Percentiles rank a stretch among this genome's conserved stretches.
phyloP scores from a whole-genome alignment of 805 yeast genomes.

The Candida pseudofarinosa region DNA sequence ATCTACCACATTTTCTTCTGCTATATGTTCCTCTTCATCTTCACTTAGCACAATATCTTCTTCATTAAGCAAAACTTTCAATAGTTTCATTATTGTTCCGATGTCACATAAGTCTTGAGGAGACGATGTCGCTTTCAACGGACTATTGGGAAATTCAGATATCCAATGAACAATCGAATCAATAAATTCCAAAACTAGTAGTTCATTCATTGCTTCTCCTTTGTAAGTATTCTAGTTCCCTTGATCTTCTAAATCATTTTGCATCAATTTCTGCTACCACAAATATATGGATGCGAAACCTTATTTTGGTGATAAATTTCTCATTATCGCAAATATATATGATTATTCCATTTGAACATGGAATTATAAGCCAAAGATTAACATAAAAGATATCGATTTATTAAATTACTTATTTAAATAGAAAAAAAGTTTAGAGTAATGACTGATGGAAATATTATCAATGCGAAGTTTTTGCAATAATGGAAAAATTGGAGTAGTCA shows the following conservation, averaged over 20 bases:
- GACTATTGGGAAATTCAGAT: slow-evolving; percentile 17
- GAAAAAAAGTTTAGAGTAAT: background rate
- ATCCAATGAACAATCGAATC: slow-evolving; percentile 20
- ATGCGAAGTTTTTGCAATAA: slow-evolving; percentile 31
- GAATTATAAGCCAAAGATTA: too few relatives aligned
- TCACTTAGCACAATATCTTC: slow-evolving; percentile 11
- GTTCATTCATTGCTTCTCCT: background rate
- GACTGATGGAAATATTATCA: slow-evolving; percentile 3
- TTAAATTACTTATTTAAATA: too few relatives aligned
- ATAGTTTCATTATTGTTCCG: slow-evolving; percentile 8
- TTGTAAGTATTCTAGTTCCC: background rate
- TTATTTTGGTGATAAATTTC: background rate
- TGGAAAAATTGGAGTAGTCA: slow-evolving; percentile 40
- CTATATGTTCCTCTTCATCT: slow-evolving; percentile 1
- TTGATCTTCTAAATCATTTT: background rate
- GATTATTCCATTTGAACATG: too few relatives aligned
- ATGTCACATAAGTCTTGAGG: slow-evolving; percentile 13
- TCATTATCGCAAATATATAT: too few relatives aligned
- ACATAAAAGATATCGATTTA: too few relatives aligned
- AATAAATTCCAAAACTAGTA: slow-evolving; percentile 8
- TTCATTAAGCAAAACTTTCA: slow-evolving; percentile 11
- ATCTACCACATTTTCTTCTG: background rate
- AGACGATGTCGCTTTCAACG: slow-evolving; percentile 6
- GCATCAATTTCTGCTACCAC: background rate
- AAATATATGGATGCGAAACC: background rate